Evolutionary conservation across 2,329 filamentous ascomycete species (phyloP).

Genomic region (Bertia moriformis): DNA sequence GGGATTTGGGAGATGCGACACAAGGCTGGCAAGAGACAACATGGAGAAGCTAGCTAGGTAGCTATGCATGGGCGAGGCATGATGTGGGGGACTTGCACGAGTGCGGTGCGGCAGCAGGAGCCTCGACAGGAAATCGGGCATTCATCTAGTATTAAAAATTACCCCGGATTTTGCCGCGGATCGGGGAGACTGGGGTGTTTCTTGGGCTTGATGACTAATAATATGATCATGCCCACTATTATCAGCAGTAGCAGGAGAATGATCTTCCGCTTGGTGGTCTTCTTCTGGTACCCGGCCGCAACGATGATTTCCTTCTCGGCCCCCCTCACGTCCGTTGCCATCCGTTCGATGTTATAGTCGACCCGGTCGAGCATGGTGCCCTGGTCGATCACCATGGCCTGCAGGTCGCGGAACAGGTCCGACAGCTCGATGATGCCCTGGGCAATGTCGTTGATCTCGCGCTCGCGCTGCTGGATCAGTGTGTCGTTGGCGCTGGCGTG

Average conservation of each 20-base stretch:
- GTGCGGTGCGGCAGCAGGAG: too few species aligned
- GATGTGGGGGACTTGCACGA: too few species aligned
- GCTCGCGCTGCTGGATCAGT: constrained; percentile 78
- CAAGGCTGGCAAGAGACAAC: too few species aligned
- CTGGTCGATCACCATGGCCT: constrained; percentile 88
- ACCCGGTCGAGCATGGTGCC: constrained; percentile 85
- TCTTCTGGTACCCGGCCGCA: constrained; percentile 77
- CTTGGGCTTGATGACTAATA: constrained; percentile 69
- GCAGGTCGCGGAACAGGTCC: constrained; percentile 90
- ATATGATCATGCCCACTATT: constrained; percentile 73
- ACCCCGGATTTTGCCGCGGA: too few species aligned
- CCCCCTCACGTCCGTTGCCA: constrained; percentile 82
- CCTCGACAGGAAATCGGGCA: too few species aligned
- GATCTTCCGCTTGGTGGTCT: constrained; percentile 78
- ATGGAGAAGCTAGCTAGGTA: too few species aligned
- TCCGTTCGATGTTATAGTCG: constrained; percentile 94
- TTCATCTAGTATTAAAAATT: too few species aligned
- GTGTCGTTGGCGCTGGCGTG: constrained; percentile 72
- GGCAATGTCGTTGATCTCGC: constrained; percentile 93
- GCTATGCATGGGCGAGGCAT: too few species aligned
- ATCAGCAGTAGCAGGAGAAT: constrained; percentile 77
- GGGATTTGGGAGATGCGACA: too few species aligned
- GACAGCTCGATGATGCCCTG: constrained; percentile 95
- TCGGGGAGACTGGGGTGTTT: constrained; percentile 32
- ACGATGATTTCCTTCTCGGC: constrained; percentile 86